phyloP scores from a whole-genome alignment of 2,329 filamentous ascomycete species.

The Dothideomycetes sp. region DNA sequence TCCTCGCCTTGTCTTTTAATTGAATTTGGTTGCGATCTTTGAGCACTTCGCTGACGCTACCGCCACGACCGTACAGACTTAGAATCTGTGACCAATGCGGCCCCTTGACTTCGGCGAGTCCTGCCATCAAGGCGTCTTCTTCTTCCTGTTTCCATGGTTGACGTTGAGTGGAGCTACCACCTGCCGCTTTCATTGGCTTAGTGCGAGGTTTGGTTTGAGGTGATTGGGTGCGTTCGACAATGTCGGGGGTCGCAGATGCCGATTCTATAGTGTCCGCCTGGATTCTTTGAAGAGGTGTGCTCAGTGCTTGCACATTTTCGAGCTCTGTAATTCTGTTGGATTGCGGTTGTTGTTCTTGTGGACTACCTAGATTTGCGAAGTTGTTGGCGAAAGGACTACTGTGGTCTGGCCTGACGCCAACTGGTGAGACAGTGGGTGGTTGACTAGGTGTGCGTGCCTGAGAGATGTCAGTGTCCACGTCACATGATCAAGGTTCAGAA shows the following conservation, averaged over 20 bases:
- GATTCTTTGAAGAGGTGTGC: conserved; percentile 16
- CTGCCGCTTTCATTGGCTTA: conserved; percentile 37
- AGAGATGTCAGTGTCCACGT: not conserved
- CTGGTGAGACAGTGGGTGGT: conserved; percentile 4
- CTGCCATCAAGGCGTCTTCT: conserved; percentile 81
- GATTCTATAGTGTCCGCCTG: too few species aligned
- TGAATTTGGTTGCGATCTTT: conserved; percentile 88
- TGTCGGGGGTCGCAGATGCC: conserved; percentile 17
- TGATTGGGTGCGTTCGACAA: not conserved
- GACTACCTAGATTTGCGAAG: conserved; percentile 3
- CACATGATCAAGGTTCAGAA: not conserved
- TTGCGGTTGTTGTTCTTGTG: not conserved
- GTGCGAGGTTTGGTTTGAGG: conserved; percentile 35
- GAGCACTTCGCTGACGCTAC: conserved; percentile 70
- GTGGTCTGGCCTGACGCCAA: not conserved
- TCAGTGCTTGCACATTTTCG: conserved; percentile 7
- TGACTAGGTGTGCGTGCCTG: conserved; percentile 11
- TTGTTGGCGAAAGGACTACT: not conserved
- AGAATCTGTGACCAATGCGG: conserved; percentile 92
- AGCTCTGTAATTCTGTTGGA: too few species aligned
- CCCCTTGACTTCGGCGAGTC: conserved; percentile 78
- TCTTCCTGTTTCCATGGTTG: conserved; percentile 84
- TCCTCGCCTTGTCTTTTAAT: conserved; percentile 83
- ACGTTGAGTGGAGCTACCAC: conserved; percentile 27
- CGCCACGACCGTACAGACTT: conserved; percentile 69